phyloP scores from a whole-genome alignment of 352 stramenopile species.

The Phytopythium litorale region DNA sequence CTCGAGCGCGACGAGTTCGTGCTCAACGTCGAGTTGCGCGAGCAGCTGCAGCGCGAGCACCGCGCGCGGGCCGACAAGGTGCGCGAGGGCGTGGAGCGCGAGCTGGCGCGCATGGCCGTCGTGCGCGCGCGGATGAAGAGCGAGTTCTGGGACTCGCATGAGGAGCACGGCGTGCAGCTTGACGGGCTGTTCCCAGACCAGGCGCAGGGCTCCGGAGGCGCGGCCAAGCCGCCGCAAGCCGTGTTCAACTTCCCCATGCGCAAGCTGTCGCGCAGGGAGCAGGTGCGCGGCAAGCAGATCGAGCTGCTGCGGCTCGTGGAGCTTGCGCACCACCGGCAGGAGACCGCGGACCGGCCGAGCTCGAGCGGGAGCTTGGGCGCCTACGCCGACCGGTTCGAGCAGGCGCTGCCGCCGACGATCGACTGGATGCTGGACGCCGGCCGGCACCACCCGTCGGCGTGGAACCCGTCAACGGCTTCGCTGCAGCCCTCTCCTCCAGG shows the following conservation, averaged over 20 bases:
- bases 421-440: constrained; percentile 60
- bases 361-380: not conserved
- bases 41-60: constrained; percentile 49
- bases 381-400: not conserved
- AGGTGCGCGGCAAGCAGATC: constrained; percentile 44
- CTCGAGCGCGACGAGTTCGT: constrained; percentile 88
- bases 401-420: constrained; percentile 21
- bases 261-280: constrained; percentile 41
- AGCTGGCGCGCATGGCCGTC: constrained; percentile 75
- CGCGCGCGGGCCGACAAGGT: constrained; percentile 51
- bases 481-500: not conserved
- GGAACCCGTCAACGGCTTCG: constrained; percentile 19
- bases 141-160: constrained; percentile 90
- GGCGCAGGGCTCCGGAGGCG: not conserved
- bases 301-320: constrained; percentile 63
- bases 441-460: constrained; percentile 37
- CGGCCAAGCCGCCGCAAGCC: constrained; percentile 18
- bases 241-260: constrained; percentile 86
- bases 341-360: constrained; percentile 18
- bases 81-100: constrained; percentile 54
- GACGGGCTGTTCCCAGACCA: constrained; percentile 36
- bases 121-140: constrained; percentile 82
- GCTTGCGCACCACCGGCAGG: constrained; percentile 55
- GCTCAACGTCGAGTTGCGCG: constrained; percentile 77
- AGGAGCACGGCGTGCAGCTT: constrained; percentile 59